A percentile compares a stretch with the other conserved stretches of the same genome.
phyloP scores from a whole-genome alignment of 1,284 basidiomycete species.

The Ceratobasidium sp. region DNA sequence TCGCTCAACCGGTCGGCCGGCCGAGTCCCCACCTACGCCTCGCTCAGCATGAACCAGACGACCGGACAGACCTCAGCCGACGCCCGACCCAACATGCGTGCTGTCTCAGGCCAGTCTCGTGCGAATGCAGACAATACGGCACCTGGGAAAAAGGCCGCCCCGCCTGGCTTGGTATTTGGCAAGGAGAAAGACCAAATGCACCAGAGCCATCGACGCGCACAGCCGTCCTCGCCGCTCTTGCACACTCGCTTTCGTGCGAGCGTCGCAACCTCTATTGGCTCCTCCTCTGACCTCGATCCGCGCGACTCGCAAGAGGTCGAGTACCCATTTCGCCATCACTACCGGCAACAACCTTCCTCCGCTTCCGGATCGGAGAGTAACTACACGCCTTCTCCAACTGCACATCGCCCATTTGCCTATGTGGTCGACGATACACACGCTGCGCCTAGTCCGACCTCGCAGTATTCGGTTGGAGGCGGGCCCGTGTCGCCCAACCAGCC shows the following conservation, averaged over 20 bases:
- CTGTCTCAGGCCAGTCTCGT: slow-evolving; percentile 24
- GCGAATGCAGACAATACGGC: background rate
- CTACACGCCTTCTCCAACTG: slow-evolving; percentile 35
- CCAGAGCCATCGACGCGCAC: slow-evolving; percentile 35
- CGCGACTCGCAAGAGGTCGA: slow-evolving; percentile 37
- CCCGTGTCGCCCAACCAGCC: slow-evolving; percentile 27
- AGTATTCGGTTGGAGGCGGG: slow-evolving; percentile 23
- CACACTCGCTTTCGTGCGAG: slow-evolving; percentile 68
- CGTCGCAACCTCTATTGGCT: slow-evolving; percentile 42
- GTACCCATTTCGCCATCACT: slow-evolving; percentile 11
- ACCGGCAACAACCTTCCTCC: slow-evolving; percentile 10
- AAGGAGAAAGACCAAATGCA: background rate
- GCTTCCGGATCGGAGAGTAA: slow-evolving; percentile 30
- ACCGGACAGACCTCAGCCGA: slow-evolving; percentile 1
- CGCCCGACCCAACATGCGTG: slow-evolving; percentile 30
- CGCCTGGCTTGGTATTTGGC: slow-evolving; percentile 31
- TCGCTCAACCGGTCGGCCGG: slow-evolving; percentile 24
- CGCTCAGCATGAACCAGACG: slow-evolving; percentile 7
- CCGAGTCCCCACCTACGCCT: slow-evolving; percentile 17
- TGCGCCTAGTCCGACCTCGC: slow-evolving; percentile 22
- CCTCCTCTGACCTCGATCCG: slow-evolving; percentile 26
- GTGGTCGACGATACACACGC: slow-evolving; percentile 40
- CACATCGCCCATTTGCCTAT: slow-evolving; percentile 30
- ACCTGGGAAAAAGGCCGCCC: slow-evolving; percentile 11
- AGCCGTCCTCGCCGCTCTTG: slow-evolving; percentile 67